phyloP scores from a whole-genome alignment of 148 eudicot genomes.

The Diospyros kaki region DNA sequence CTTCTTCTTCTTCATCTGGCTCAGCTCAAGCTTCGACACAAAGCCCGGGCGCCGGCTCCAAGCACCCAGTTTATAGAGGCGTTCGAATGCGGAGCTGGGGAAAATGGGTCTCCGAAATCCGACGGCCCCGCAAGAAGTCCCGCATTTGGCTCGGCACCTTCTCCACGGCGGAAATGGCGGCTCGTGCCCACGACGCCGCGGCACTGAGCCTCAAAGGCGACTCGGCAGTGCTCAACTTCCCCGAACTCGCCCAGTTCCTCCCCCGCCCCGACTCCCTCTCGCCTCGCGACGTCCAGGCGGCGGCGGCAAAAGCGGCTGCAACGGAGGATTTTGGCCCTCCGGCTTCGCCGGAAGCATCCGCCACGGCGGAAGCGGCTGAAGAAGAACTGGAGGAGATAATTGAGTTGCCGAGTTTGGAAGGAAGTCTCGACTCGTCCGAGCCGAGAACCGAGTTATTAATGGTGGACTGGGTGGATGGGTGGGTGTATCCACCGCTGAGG shows the following conservation, averaged over 20 bases:
- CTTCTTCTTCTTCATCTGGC: too few species aligned
- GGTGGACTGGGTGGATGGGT: constrained; percentile 42
- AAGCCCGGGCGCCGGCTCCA: too few species aligned
- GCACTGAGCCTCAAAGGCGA: constrained; percentile 37
- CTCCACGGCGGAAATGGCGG: constrained; percentile 42
- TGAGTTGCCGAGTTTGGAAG: constrained; percentile 50
- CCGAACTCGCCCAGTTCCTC: constrained; percentile 23
- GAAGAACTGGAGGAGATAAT: constrained; percentile 41
- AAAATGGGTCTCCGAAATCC: constrained; percentile 56
- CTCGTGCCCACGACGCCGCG: constrained; percentile 45
- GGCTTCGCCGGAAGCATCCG: neutral
- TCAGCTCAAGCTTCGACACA: too few species aligned
- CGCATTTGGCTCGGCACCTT: constrained; percentile 53
- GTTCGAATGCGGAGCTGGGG: constrained; percentile 50
- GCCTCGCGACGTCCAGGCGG: constrained; percentile 34
- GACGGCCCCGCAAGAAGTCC: constrained; percentile 44
- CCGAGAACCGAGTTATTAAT: constrained; percentile 20
- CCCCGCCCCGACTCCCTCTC: constrained; percentile 37
- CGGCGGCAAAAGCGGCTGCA: constrained; percentile 42
- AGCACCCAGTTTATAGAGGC: constrained; percentile 35
- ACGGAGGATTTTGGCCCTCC: constrained; percentile 16
- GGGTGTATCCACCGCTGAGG: constrained; percentile 24
- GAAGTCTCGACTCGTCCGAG: constrained; percentile 29
- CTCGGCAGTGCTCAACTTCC: constrained; percentile 44
- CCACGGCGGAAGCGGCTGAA: neutral